These are phyloP conservation scores for Phoma sp. DNA, from an alignment of 2,329 filamentous ascomycete species.

Conservation along the genomic window DNA sequence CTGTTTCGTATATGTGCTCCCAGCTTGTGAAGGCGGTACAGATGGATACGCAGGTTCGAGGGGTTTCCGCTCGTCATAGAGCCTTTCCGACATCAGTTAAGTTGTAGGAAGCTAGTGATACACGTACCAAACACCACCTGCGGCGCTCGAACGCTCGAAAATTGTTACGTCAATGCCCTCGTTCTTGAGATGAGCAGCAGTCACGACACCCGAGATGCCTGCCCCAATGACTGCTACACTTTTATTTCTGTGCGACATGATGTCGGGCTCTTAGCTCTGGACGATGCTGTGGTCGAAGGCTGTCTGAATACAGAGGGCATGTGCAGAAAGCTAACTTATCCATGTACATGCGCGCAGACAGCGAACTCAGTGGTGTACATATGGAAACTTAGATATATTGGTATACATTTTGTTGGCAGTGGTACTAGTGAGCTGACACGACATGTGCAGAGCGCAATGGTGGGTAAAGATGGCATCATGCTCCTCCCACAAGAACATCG, in stretches of 20 bases:
- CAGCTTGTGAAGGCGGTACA: conserved; percentile 26
- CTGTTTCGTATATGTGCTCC: conserved; percentile 24
- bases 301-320: background rate
- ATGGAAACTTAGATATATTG: background rate
- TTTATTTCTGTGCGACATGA: conserved; percentile 25
- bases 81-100: conserved; percentile 34
- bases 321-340: too few species aligned
- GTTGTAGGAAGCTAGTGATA: background rate
- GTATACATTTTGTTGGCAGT: background rate
- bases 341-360: too few species aligned
- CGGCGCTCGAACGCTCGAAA: conserved; percentile 59
- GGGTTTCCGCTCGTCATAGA: conserved; percentile 58
- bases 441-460: conserved; percentile 19
- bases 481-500: background rate
- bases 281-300: background rate
- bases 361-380: too few species aligned
- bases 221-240: conserved; percentile 45
- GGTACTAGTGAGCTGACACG: background rate
- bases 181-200: conserved; percentile 44
- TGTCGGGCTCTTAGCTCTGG: background rate
- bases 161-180: conserved; percentile 57
- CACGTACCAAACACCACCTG: conserved; percentile 63
- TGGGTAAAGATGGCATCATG: conserved; percentile 33
- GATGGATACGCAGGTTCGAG: conserved; percentile 56
- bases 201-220: conserved; percentile 45